Base-by-base conservation (phyloP, 169 alveolate genomes). In the Eimeria praecox region DNA sequence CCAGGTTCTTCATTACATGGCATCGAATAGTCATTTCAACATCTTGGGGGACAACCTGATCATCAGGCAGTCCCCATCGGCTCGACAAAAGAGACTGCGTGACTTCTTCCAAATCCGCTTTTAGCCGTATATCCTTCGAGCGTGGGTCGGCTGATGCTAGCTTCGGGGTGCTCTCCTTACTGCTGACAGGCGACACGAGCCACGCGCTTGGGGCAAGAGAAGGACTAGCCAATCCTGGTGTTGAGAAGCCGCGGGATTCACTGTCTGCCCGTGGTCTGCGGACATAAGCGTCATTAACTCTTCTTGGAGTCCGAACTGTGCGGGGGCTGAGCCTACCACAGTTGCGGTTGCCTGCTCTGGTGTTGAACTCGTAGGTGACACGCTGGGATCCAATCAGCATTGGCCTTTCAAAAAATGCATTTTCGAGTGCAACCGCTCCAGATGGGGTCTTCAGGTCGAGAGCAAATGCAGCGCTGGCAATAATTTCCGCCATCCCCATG, bases 401-500 rank as follows among this genome's bases (percentile, higher is more conserved):
- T 9, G 96, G 96, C 42, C 96, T 66, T 92, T 96, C 97, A 59
- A 96, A 94, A 4, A 87, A 40, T n/a, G 95, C 82, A 66, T 94
- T 94, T 66, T 96, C 96, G 27, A 96, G 64, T 22, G 95, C 71
- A 52, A 96, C 96, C 5, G 95, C 95, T 35, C 95, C 90, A 6
- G 87, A 59, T 18, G 97, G 46, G 56, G 90, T 78, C 52, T 69
- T 73, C 83, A 96, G 89, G 35, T 89, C 96, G 40, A 96, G 75
- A 22, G 95, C 92, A 18, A 62, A 73, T 24, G 96, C 96, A n/a
- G 98, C 96, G 24, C 97, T 98, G 27, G 97, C 97, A 52, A 96
- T 90, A 46, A 97, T 94, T 80, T 97, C 98, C 24, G 97, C 82
- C 66, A 96, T 90, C 35, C 97, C 98, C 52, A 97, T 95, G 77